Conservation (phyloP, 2,329 filamentous ascomycete species). For the Diaporthe ampelina region DNA sequence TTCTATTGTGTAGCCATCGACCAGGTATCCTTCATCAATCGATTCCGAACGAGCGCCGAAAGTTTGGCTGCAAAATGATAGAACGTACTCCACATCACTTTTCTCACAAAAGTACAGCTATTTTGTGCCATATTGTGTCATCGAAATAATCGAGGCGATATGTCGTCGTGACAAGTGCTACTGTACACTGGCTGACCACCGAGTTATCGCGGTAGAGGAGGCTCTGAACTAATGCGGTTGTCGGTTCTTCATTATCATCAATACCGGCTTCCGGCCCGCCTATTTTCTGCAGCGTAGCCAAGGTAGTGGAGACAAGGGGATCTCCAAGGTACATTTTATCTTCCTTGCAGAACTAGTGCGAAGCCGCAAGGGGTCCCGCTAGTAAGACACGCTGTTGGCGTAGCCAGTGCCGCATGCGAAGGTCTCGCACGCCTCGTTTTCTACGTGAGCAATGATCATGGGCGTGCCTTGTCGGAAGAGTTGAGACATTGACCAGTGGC, state of each 20-base stretch:
- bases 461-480: too few relatives aligned
- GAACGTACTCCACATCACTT: too few relatives aligned
- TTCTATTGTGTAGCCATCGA: neutral
- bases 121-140: too few relatives aligned
- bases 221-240: neutral
- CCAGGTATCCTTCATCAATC: neutral
- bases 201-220: neutral
- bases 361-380: neutral
- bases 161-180: neutral
- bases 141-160: too few relatives aligned
- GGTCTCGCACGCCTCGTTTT: neutral
- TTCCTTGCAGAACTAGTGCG: neutral
- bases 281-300: neutral
- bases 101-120: too few relatives aligned
- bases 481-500: neutral
- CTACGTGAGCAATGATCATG: neutral
- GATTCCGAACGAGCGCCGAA: neutral
- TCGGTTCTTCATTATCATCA: neutral
- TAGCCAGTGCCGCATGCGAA: neutral
- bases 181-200: neutral
- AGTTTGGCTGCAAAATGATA: too few relatives aligned
- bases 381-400: too few relatives aligned
- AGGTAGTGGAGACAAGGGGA: neutral
- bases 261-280: neutral
- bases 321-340: neutral